Conservation (phyloP, 768 basidiomycete genomes). For the Auricularia sp. region DNA sequence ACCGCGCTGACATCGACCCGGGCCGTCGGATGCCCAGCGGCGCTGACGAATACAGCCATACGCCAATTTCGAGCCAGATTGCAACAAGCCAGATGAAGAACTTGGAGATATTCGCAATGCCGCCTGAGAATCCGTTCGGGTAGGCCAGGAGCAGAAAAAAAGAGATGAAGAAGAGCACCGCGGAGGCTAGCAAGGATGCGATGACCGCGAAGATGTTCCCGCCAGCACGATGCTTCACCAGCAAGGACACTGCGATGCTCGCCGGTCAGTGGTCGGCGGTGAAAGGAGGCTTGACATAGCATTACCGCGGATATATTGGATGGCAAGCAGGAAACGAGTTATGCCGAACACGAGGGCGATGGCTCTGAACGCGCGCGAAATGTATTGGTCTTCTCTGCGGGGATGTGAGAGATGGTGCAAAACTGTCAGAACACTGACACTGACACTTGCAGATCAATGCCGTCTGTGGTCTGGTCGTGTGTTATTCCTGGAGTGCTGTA, state of each 20-base stretch:
- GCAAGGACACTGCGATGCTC: not conserved
- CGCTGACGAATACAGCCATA: not conserved
- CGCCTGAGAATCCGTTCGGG: not conserved
- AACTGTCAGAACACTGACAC: not conserved
- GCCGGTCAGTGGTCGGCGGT: too few relatives aligned
- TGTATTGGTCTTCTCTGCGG: not conserved
- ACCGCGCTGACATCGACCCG: not conserved
- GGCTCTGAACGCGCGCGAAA: not conserved
- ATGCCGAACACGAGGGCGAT: not conserved
- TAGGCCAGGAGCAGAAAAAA: not conserved
- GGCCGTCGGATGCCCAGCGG: not conserved
- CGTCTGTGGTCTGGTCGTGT: not conserved
- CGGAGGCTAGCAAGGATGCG: not conserved
- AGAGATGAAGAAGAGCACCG: not conserved
- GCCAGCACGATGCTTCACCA: not conserved
- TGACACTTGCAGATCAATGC: not conserved
- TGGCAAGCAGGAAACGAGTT: not conserved
- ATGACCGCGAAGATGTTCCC: not conserved
- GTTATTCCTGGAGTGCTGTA: not conserved
- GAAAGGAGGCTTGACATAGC: not conserved
- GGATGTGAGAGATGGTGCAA: not conserved
- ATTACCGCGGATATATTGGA: not conserved
- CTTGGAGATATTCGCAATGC: not conserved
- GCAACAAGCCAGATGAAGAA: not conserved
- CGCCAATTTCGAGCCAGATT: not conserved